These are phyloP conservation scores for Pythium aquatile DNA, from an alignment of 352 stramenopile species.

Conservation along the genomic window DNA sequence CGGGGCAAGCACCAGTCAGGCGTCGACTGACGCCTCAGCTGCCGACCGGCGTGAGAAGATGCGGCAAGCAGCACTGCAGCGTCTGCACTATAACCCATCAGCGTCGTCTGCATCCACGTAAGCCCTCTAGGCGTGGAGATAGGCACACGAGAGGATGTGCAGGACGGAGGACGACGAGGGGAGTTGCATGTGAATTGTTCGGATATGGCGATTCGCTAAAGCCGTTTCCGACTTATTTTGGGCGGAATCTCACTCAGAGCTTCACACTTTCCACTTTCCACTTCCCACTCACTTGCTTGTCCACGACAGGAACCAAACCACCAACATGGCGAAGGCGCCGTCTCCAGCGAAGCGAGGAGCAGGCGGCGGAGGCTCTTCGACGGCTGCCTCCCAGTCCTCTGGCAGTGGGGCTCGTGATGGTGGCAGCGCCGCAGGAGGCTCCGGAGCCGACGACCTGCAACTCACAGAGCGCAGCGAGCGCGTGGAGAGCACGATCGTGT, in stretches of 20 bases:
- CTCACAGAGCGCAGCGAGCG: slow-evolving; percentile 31
- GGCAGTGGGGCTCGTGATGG: slow-evolving; percentile 1
- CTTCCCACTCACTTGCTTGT: background rate
- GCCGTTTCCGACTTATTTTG: slow-evolving; percentile 9
- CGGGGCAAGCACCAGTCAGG: slow-evolving; percentile 6
- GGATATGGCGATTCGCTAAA: background rate
- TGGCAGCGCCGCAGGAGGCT: background rate
- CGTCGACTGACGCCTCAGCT: slow-evolving; percentile 16
- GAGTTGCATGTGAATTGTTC: slow-evolving; percentile 3
- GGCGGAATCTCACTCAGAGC: background rate
- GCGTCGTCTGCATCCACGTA: slow-evolving; percentile 8
- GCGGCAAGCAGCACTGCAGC: slow-evolving; percentile 56
- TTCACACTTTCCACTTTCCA: background rate
- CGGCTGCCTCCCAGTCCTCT: slow-evolving; percentile 5
- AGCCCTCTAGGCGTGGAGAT: background rate
- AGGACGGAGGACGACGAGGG: background rate
- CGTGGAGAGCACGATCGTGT: slow-evolving; percentile 70
- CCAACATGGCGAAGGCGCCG: slow-evolving; percentile 14
- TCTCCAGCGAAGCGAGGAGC: slow-evolving; percentile 21
- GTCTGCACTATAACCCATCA: slow-evolving; percentile 34
- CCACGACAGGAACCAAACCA: background rate
- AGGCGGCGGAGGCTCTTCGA: slow-evolving; percentile 3
- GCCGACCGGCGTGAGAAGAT: slow-evolving; percentile 67
- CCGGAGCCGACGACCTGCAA: slow-evolving; percentile 27
- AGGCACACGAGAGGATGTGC: background rate